Conservation (phyloP, 352 stramenopile genomes). For the Globisporangium camurandrum region DNA sequence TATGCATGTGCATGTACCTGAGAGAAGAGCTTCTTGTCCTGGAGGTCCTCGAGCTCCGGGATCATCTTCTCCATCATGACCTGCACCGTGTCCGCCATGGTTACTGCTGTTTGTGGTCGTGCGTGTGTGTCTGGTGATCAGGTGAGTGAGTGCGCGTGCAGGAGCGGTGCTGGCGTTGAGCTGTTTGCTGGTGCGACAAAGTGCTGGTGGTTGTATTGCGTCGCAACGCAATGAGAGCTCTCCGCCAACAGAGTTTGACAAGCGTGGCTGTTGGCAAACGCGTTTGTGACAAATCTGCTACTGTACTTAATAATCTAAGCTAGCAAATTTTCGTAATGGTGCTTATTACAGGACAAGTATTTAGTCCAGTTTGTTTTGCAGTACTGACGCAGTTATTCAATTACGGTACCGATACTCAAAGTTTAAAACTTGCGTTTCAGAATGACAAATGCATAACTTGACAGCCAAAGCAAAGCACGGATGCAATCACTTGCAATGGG, state of each 20-base stretch:
- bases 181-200: background rate
- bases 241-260: conserved; percentile 10
- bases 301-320: too few relatives aligned
- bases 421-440: background rate
- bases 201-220: background rate
- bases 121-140: too few relatives aligned
- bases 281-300: too few relatives aligned
- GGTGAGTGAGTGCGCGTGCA: too few relatives aligned
- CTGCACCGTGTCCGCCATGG: conserved; percentile 91
- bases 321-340: too few relatives aligned
- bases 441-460: background rate
- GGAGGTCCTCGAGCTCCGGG: conserved; percentile 90
- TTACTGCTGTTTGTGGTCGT: conserved; percentile 10
- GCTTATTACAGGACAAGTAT: too few relatives aligned
- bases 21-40: conserved; percentile 81
- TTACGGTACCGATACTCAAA: background rate
- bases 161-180: background rate
- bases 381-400: too few relatives aligned
- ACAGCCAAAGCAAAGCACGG: too few relatives aligned
- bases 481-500: too few relatives aligned
- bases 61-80: conserved; percentile 93
- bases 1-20: conserved; percentile 12
- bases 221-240: conserved; percentile 6
- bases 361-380: too few relatives aligned
- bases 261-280: conserved; percentile 4